Evolutionary conservation across 78 protist species (phyloP), one percentile per base, ranked within the genome.

Genomic region (Pigoraptor vietnamica): DNA sequence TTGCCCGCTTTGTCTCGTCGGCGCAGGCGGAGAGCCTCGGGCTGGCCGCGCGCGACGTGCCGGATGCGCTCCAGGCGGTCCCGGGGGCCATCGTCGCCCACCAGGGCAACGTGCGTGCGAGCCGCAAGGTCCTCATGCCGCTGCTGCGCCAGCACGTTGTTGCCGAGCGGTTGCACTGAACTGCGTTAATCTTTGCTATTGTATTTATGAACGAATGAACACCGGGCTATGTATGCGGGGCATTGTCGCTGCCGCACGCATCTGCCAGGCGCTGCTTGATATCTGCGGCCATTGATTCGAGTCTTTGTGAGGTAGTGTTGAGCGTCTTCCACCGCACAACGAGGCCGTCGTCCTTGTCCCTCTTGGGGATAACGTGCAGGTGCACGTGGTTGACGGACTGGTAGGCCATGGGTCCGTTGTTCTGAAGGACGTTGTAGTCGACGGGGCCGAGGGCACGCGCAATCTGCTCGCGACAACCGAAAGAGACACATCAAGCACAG

Each of bases 381-480:
- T 92, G 93, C n/a, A 88, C 93, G 24, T 92, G 93, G 14, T 1
- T 0, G 35, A 92, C 93, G 1, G 14, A 90, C 90, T 92, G 93
- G 35, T 88, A 86, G 0, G 93, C 93, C 23, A 92, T 0, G 34
- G 34, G 33, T 36, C 93, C 93, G 48, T 92, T 92, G 87, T 92
- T 92, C 88, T 92, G 93, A 19, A 92, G 83, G 35, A 92, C 21
- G 88, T 92, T 92, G 93, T 92, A 92, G 88, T 79, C 87, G 19
- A 36, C 40, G 56, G 86, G 37, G 14, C 87, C 91, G 24, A 29
- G 34, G 10, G 90, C 83, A 1, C 6, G 39, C 38, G 90, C 90
- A 0, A 84, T 39, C 55, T 39, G 40, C 23, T n/a, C 40, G 38
- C 2, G 6, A 25, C 1, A 19, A 34, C 33, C 0, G 39, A n/a